Evolutionary conservation across 2,329 filamentous ascomycete species (phyloP).

Genomic region (Cordyceps cateniannulata): DNA sequence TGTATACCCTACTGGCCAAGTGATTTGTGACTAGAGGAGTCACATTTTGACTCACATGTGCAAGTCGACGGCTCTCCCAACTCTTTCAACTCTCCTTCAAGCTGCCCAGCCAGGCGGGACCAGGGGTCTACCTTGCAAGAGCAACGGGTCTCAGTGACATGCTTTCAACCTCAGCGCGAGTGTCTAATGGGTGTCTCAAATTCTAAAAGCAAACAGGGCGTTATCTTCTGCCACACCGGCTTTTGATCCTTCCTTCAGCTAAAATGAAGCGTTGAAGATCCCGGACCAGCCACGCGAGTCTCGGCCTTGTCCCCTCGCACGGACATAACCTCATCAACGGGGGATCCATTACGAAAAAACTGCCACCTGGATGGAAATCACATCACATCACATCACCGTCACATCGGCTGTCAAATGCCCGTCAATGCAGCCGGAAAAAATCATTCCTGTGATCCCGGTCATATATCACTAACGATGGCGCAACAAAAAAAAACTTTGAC

Average conservation of each 20-base stretch:
- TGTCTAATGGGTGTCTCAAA: constrained; percentile 6
- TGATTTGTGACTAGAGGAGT: too few relatives aligned
- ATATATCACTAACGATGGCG: neutral
- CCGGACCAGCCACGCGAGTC: neutral
- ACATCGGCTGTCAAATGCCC: neutral
- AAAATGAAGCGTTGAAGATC: neutral
- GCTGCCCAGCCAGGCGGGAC: too few relatives aligned
- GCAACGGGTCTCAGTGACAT: constrained; percentile 1
- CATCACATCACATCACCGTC: constrained; percentile 4
- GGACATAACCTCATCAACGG: neutral
- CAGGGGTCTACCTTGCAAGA: neutral
- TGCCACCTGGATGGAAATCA: neutral
- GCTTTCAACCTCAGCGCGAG: neutral
- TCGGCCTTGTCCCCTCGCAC: neutral
- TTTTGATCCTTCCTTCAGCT: neutral
- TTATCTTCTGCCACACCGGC: neutral
- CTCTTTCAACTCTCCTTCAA: too few relatives aligned
- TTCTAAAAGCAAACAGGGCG: neutral
- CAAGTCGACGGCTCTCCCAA: too few relatives aligned
- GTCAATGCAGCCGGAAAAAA: neutral
- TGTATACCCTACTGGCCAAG: too few relatives aligned
- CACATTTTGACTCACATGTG: too few relatives aligned
- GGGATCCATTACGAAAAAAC: neutral
- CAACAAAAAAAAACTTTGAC: neutral
- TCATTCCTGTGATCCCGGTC: neutral